These are phyloP conservation scores for Globisporangium echinulatum DNA, from an alignment of 352 stramenopile genomes.

Conservation along the genomic window DNA sequence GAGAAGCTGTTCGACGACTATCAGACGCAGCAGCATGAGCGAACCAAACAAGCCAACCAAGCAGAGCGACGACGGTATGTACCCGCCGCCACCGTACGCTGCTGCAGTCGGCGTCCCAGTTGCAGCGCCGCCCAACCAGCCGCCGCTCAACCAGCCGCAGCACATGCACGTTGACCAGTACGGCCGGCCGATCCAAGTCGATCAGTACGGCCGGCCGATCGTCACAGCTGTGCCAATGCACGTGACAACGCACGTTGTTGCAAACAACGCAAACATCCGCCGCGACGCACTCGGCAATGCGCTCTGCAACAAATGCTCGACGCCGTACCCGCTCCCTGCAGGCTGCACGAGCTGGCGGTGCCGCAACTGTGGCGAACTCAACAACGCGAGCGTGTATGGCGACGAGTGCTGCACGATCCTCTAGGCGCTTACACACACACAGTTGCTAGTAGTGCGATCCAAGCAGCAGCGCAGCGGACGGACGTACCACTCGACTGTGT, in stretches of 20 bases:
- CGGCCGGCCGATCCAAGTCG: constrained; percentile 5
- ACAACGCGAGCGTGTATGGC: constrained; percentile 74
- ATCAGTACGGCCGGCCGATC: constrained; percentile 5
- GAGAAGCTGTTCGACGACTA: not conserved
- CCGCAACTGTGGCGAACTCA: constrained; percentile 62
- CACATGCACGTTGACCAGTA: constrained; percentile 11
- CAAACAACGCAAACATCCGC: constrained; percentile 23
- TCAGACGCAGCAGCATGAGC: not conserved
- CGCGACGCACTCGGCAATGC: constrained; percentile 59
- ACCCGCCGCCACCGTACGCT: constrained; percentile 1
- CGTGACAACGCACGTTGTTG: constrained; percentile 12
- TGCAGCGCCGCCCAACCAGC: not conserved
- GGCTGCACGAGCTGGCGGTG: constrained; percentile 72
- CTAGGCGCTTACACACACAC: constrained; percentile 11
- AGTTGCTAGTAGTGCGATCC: not conserved
- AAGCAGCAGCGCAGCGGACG: not conserved
- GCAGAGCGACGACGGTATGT: not conserved
- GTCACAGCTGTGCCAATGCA: constrained; percentile 12
- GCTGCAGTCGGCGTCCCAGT: constrained; percentile 3
- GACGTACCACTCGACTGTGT: too few relatives aligned
- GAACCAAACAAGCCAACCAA: not conserved
- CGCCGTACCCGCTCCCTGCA: constrained; percentile 59
- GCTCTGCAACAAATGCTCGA: constrained; percentile 66
- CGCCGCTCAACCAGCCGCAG: not conserved
- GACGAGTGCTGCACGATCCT: constrained; percentile 66